Evolutionary conservation across 768 basidiomycete species (phyloP).

Genomic region (Leccinellum rugosiceps): DNA sequence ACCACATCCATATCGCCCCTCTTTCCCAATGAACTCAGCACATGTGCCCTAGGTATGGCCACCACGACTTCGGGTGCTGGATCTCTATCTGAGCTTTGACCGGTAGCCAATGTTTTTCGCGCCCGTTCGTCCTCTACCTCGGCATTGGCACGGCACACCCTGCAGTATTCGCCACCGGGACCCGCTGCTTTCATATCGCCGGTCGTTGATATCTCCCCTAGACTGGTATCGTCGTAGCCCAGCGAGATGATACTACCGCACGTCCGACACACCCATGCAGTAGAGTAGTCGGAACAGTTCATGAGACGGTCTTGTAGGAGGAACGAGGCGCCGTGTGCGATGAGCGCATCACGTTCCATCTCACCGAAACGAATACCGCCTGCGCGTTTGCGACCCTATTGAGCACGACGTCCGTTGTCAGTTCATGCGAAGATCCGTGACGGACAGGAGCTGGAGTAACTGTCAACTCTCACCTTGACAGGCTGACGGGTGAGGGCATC

Average conservation of each 20-base stretch:
- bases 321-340: conserved; percentile 98
- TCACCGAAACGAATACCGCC: conserved; percentile 99
- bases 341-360: conserved; percentile 99
- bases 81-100: conserved; percentile 41
- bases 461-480: conserved; percentile 67
- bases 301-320: conserved; percentile 96
- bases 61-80: conserved; percentile 56
- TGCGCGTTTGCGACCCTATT: conserved; percentile 91
- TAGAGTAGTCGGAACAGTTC: conserved; percentile 99
- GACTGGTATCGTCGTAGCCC: conserved; percentile 86
- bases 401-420: neutral
- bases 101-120: conserved; percentile 57
- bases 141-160: conserved; percentile 78
- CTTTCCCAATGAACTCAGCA: conserved; percentile 55
- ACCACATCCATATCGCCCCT: conserved; percentile 91
- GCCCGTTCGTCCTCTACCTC: conserved; percentile 62
- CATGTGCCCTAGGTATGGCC: conserved; percentile 62
- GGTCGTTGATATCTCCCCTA: conserved; percentile 58
- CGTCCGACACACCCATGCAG: conserved; percentile 96
- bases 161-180: conserved; percentile 90
- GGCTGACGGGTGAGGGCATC: conserved; percentile 96
- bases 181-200: conserved; percentile 57
- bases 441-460: neutral
- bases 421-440: neutral
- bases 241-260: conserved; percentile 95